Conservation (phyloP, 1,284 basidiomycete species). For the Austropuccinia psidii region DNA sequence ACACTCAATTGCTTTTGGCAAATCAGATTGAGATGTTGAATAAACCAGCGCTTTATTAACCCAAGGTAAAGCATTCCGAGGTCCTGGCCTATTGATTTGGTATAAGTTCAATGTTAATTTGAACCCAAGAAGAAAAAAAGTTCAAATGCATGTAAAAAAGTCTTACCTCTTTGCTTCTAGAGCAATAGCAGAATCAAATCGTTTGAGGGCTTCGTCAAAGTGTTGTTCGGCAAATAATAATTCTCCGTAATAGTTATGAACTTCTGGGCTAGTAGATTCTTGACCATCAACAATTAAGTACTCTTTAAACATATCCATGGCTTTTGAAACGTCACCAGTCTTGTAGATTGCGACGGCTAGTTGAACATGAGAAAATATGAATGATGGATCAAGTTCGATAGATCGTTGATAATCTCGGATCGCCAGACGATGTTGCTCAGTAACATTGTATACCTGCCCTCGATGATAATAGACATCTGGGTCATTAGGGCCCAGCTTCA, state of each 20-base stretch:
- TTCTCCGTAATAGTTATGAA: conserved; percentile 67
- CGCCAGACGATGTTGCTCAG: conserved; percentile 77
- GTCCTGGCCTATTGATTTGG: conserved; percentile 19
- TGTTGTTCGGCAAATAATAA: conserved; percentile 85
- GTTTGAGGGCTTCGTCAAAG: conserved; percentile 83
- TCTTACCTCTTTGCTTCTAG: conserved; percentile 59
- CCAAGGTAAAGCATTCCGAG: conserved; percentile 53
- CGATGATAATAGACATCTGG: conserved; percentile 99
- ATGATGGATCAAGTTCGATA: conserved; percentile 68
- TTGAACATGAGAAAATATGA: conserved; percentile 94
- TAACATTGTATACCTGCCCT: conserved; percentile 96
- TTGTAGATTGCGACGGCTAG: conserved; percentile 97
- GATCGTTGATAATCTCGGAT: conserved; percentile 86
- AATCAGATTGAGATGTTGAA: conserved; percentile 62
- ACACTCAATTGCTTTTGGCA: conserved; percentile 65
- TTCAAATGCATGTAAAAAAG: neutral
- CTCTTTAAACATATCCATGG: conserved; percentile 76
- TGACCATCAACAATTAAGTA: neutral
- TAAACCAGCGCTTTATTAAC: conserved; percentile 97
- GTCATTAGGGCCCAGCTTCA: conserved; percentile 71
- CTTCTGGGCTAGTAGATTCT: conserved; percentile 3
- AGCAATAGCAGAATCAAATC: conserved; percentile 88
- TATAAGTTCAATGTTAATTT: neutral
- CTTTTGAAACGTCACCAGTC: conserved; percentile 64
- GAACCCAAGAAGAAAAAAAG: neutral